Evolutionary conservation across 805 yeast genomes (phyloP).

Genomic region (Candida quercuum): DNA sequence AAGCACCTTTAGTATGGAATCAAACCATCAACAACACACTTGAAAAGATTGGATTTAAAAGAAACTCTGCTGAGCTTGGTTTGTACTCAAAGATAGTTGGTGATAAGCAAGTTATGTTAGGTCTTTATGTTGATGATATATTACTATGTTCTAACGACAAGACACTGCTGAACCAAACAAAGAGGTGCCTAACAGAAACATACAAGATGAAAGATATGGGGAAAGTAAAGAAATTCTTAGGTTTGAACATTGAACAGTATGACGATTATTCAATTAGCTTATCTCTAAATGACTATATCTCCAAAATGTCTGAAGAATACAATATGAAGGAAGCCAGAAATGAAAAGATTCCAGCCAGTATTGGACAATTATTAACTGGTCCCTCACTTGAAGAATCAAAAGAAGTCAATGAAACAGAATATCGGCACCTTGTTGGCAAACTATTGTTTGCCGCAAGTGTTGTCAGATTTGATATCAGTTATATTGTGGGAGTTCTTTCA

Average conservation of each 20-base stretch:
- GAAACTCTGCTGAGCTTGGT: constrained; percentile 30
- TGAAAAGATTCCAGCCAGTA: not conserved
- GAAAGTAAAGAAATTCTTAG: constrained; percentile 1
- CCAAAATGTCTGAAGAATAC: not conserved
- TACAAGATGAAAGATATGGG: constrained; percentile 3
- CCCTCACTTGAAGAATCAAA: not conserved
- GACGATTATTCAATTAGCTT: not conserved
- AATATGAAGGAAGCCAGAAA: too few species aligned
- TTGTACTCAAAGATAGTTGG: constrained; percentile 52
- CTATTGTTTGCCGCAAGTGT: constrained; percentile 3
- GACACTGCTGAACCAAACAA: not conserved
- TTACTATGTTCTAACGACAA: not conserved
- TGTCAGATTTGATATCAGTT: constrained; percentile 2
- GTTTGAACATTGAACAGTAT: not conserved
- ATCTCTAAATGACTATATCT: not conserved
- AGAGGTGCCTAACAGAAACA: not conserved
- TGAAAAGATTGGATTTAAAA: not conserved
- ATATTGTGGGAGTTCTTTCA: not conserved
- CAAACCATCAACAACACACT: not conserved
- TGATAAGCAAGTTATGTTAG: not conserved
- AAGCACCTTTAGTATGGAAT: not conserved
- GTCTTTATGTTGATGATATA: constrained; percentile 54
- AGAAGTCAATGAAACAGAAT: not conserved
- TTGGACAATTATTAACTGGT: not conserved
- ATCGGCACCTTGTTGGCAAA: constrained; percentile 4